A percentile compares a stretch with the other conserved stretches of the same genome.
These are phyloP conservation scores for Paecilomyces formosus DNA, from an alignment of 2,329 filamentous ascomycete genomes.

Conservation along the genomic window DNA sequence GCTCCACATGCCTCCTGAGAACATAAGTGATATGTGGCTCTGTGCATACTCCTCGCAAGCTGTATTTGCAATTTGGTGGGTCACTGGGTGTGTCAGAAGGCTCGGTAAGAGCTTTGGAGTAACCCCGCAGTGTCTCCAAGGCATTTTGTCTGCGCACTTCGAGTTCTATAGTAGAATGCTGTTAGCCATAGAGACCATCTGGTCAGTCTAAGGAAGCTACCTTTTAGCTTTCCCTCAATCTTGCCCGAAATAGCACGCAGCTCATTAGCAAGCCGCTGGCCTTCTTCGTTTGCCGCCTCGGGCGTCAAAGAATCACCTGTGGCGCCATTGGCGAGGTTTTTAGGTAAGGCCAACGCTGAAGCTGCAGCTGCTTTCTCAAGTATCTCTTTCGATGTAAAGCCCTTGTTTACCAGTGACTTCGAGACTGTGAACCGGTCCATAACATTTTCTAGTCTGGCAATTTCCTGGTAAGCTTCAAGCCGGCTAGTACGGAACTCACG, in stretches of 20 bases:
- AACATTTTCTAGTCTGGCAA: constrained; percentile 23
- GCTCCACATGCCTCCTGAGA: constrained; percentile 29
- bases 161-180: constrained; percentile 25
- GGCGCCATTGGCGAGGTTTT: constrained; percentile 11
- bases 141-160: constrained; percentile 35
- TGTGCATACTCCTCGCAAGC: constrained; percentile 52
- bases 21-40: constrained; percentile 52
- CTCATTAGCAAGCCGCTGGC: constrained; percentile 23
- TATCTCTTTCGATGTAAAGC: constrained; percentile 20
- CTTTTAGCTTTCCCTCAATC: constrained; percentile 34
- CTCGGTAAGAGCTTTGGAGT: constrained; percentile 41
- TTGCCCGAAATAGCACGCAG: constrained; percentile 28
- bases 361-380: constrained; percentile 29
- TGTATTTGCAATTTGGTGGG: constrained; percentile 43
- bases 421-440: constrained; percentile 23
- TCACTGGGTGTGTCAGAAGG: constrained; percentile 33
- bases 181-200: constrained; percentile 2
- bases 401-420: constrained; percentile 9
- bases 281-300: constrained; percentile 14
- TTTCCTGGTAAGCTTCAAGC: constrained; percentile 24
- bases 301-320: constrained; percentile 7
- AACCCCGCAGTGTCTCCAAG: constrained; percentile 32
- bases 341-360: constrained; percentile 18
- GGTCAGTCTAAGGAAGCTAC: constrained; percentile 13
- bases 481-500: constrained; percentile 38